Conservation (phyloP, 495 filamentous ascomycete species). For the Acidomyces sp. region DNA sequence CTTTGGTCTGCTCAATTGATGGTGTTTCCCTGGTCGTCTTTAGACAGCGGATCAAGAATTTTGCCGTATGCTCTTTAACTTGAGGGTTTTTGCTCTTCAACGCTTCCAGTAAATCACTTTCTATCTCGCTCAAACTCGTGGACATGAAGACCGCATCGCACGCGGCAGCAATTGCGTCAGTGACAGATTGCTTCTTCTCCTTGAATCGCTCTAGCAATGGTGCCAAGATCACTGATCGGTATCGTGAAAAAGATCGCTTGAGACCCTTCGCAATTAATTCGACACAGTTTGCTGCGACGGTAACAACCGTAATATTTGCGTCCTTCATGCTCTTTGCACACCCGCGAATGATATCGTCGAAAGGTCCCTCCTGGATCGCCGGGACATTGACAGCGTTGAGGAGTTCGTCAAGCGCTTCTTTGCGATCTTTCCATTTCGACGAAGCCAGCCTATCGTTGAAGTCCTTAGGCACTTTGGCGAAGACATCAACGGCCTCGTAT, state of each 20-base stretch:
- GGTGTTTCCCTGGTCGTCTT: constrained; percentile 73
- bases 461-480: constrained; percentile 69
- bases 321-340: constrained; percentile 97
- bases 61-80: constrained; percentile 86
- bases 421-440: constrained; percentile 96
- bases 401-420: constrained; percentile 81
- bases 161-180: constrained; percentile 74
- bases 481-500: constrained; percentile 72
- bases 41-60: constrained; percentile 78
- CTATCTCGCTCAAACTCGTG: constrained; percentile 64
- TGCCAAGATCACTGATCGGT: constrained; percentile 62
- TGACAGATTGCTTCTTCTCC: constrained; percentile 85
- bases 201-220: constrained; percentile 92
- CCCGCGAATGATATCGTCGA: constrained; percentile 63
- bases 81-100: constrained; percentile 92
- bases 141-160: constrained; percentile 76
- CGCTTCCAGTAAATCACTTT: constrained; percentile 79
- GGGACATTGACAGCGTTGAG: constrained; percentile 68
- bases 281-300: constrained; percentile 84
- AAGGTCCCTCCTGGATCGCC: constrained; percentile 81
- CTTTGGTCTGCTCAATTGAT: constrained; percentile 65
- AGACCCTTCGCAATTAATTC: constrained; percentile 85
- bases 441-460: constrained; percentile 72
- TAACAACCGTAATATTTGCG: constrained; percentile 91
- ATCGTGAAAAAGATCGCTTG: constrained; percentile 62